Evolutionary conservation across 2,329 filamentous ascomycete genomes (phyloP).

Genomic region (Sclerotinia nivalis): DNA sequence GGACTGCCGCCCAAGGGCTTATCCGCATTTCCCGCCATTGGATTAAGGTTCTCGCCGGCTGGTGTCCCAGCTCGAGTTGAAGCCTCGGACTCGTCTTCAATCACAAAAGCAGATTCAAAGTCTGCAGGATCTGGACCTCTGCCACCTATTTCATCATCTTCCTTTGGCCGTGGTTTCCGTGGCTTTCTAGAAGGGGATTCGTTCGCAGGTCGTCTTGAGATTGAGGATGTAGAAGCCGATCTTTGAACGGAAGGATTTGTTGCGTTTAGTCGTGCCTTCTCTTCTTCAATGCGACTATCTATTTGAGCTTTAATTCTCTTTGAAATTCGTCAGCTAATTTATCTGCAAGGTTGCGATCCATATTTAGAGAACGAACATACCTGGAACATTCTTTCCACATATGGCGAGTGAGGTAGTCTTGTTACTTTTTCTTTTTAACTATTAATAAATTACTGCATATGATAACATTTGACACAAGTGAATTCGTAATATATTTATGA

Average conservation of each 20-base stretch:
- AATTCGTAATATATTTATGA: not conserved
- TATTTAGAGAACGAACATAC: slow-evolving; percentile 29
- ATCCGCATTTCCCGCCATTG: slow-evolving; percentile 29
- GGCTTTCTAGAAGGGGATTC: slow-evolving; percentile 37
- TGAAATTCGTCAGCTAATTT: slow-evolving; percentile 20
- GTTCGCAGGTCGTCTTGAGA: slow-evolving; percentile 32
- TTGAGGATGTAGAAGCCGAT: slow-evolving; percentile 45
- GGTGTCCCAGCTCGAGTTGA: slow-evolving; percentile 64
- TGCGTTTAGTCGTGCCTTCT: slow-evolving; percentile 69
- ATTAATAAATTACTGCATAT: slow-evolving; percentile 25
- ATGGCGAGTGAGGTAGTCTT: slow-evolving; percentile 26
- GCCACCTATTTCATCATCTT: slow-evolving; percentile 33
- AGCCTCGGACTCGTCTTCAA: slow-evolving; percentile 76
- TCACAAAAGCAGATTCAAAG: slow-evolving; percentile 82
- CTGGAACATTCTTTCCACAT: slow-evolving; percentile 41
- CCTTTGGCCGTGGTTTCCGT: slow-evolving; percentile 36
- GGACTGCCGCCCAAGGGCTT: slow-evolving; percentile 31
- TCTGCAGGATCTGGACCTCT: slow-evolving; percentile 74
- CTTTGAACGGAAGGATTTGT: slow-evolving; percentile 45
- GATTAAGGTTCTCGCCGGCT: slow-evolving; percentile 38
- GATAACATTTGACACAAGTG: slow-evolving; percentile 17
- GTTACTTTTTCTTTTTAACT: slow-evolving; percentile 15
- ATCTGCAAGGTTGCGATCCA: slow-evolving; percentile 18
- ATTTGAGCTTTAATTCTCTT: slow-evolving; percentile 83
- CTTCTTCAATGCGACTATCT: slow-evolving; percentile 85